Conservation (phyloP, 306 rosid species). For the Ochetophila trinervis region DNA sequence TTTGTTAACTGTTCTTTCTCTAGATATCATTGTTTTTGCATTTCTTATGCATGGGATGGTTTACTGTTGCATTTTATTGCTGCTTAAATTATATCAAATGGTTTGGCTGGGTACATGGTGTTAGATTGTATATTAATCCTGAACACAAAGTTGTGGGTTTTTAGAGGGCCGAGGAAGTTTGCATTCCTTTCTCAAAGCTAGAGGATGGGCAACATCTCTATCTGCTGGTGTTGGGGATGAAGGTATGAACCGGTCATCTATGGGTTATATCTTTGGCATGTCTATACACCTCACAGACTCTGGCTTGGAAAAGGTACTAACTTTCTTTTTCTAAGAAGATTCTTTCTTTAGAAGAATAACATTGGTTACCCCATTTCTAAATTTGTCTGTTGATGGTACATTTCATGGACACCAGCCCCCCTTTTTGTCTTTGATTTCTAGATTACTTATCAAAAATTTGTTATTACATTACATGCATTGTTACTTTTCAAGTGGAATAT, state of each 20-base stretch:
- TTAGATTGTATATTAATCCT: slow-evolving; percentile 24
- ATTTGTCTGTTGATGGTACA: slow-evolving; percentile 11
- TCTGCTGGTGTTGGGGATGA: slow-evolving; percentile 93
- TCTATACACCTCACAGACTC: slow-evolving; percentile 88
- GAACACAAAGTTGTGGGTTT: slow-evolving; percentile 30
- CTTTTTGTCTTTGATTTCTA: slow-evolving; percentile 28
- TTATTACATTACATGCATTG: background rate
- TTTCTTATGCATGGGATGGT: background rate
- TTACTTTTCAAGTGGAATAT: background rate
- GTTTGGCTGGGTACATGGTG: slow-evolving; percentile 3
- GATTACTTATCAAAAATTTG: background rate
- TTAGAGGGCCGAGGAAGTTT: slow-evolving; percentile 97
- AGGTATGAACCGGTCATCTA: slow-evolving; percentile 66
- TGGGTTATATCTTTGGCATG: slow-evolving; percentile 74
- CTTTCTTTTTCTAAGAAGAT: slow-evolving; percentile 7
- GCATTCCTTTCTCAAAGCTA: slow-evolving; percentile 71
- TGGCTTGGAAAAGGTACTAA: slow-evolving; percentile 77
- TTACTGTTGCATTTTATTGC: background rate
- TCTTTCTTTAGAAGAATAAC: slow-evolving; percentile 22
- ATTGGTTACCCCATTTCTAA: slow-evolving; percentile 10
- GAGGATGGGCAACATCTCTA: slow-evolving; percentile 88
- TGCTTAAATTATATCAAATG: background rate
- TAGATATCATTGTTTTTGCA: background rate
- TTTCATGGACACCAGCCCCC: slow-evolving; percentile 21
- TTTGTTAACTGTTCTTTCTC: background rate